phyloP scores from a whole-genome alignment of 2,329 filamentous ascomycete species.

The Falciphora oryzae region DNA sequence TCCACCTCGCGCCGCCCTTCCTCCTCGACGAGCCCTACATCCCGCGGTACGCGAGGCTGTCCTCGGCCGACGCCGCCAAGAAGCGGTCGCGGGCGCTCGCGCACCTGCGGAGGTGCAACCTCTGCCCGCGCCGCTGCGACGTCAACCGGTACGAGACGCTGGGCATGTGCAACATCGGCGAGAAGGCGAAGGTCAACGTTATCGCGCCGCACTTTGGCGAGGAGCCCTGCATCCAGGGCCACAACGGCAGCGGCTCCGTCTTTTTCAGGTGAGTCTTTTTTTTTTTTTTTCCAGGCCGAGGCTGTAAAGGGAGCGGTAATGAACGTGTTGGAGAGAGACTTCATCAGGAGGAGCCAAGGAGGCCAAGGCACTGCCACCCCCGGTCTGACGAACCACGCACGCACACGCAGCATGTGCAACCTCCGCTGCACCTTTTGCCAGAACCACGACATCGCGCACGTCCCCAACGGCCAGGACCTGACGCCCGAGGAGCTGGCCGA shows the following conservation, averaged over 20 bases:
- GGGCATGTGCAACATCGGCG: slow-evolving; percentile 72
- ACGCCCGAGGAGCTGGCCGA: slow-evolving; percentile 69
- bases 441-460: slow-evolving; percentile 78
- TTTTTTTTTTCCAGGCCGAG: too few relatives aligned
- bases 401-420: slow-evolving; percentile 44
- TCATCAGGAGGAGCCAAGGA: too few relatives aligned
- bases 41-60: slow-evolving; percentile 65
- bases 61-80: slow-evolving; percentile 60
- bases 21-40: slow-evolving; percentile 64
- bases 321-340: not conserved
- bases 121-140: slow-evolving; percentile 71
- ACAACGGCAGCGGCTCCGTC: slow-evolving; percentile 72
- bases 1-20: slow-evolving; percentile 58
- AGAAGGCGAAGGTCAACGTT: slow-evolving; percentile 72
- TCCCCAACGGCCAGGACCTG: slow-evolving; percentile 73
- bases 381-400: too few relatives aligned
- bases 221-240: slow-evolving; percentile 78
- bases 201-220: slow-evolving; percentile 84
- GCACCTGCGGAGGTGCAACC: slow-evolving; percentile 72
- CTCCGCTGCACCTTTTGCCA: slow-evolving; percentile 72
- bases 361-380: too few relatives aligned
- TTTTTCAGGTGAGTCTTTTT: slow-evolving; percentile 67
- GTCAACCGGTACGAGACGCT: slow-evolving; percentile 78
- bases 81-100: slow-evolving; percentile 70
- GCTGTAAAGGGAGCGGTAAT: too few relatives aligned